phyloP scores from a whole-genome alignment of 441 rosid species.

The Populus hybrid region DNA sequence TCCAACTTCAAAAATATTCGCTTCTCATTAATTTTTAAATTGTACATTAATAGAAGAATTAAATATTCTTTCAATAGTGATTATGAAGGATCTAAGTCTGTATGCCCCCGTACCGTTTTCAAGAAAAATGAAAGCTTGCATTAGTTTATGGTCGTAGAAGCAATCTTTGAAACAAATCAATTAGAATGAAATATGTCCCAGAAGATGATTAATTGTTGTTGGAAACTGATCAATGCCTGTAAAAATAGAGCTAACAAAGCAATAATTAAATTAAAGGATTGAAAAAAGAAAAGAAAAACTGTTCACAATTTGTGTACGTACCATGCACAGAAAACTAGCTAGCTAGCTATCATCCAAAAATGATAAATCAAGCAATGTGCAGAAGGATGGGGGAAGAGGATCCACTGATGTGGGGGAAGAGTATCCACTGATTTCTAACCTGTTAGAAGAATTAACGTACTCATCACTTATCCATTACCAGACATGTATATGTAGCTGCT shows the following conservation, averaged over 20 bases:
- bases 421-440: background rate
- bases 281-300: background rate
- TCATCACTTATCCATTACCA: background rate
- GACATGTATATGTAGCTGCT: background rate
- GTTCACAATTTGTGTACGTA: background rate
- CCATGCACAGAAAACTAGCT: background rate
- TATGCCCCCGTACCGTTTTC: background rate
- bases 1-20: background rate
- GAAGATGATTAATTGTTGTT: background rate
- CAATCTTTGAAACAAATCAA: background rate
- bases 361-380: background rate
- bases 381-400: background rate
- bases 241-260: background rate
- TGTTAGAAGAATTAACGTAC: conserved; percentile 1
- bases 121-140: background rate
- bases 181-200: background rate
- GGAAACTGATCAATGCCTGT: background rate
- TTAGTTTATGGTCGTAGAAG: background rate
- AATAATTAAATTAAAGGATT: background rate
- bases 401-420: background rate
- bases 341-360: background rate
- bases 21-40: background rate
- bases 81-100: background rate
- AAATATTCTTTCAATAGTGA: background rate
- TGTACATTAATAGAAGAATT: background rate